Evolutionary conservation across 129 eudicot genomes (phyloP).

Genomic region (Flaveria bidentis): DNA sequence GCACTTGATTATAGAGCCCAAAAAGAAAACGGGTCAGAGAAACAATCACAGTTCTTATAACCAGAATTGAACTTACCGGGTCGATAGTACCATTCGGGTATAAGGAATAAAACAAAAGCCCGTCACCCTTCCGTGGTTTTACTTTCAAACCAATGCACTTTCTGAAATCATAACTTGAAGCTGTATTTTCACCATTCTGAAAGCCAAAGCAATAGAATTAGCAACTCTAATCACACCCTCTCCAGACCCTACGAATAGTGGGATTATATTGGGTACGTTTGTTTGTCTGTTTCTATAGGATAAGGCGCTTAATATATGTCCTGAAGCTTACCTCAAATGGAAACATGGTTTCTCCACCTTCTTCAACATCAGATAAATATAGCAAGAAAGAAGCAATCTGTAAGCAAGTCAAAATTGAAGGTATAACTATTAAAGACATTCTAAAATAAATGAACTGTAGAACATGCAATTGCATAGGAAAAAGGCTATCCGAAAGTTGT

Average conservation of each 20-base stretch:
- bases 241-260: too few species aligned
- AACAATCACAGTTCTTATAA: not conserved
- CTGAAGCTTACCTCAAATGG: constrained; percentile 68
- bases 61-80: constrained; percentile 52
- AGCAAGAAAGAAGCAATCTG: constrained; percentile 89
- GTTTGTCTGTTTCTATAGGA: not conserved
- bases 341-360: constrained; percentile 95
- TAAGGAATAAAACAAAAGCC: constrained; percentile 79
- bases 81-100: constrained; percentile 86
- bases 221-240: too few species aligned
- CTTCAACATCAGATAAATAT: constrained; percentile 88
- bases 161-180: constrained; percentile 56
- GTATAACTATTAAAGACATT: not conserved
- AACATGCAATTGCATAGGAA: not conserved
- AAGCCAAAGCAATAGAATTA: constrained; percentile 11
- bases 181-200: constrained; percentile 68
- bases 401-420: constrained; percentile 11
- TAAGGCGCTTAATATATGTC: not conserved
- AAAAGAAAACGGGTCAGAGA: not conserved
- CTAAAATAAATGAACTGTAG: not conserved
- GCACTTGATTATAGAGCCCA: not conserved
- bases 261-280: too few species aligned
- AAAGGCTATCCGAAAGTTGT: not conserved
- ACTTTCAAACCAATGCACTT: constrained; percentile 80
- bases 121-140: constrained; percentile 80